These are phyloP conservation scores for Tuber magnatum DNA, from an alignment of 495 filamentous ascomycete species.

Conservation along the genomic window DNA sequence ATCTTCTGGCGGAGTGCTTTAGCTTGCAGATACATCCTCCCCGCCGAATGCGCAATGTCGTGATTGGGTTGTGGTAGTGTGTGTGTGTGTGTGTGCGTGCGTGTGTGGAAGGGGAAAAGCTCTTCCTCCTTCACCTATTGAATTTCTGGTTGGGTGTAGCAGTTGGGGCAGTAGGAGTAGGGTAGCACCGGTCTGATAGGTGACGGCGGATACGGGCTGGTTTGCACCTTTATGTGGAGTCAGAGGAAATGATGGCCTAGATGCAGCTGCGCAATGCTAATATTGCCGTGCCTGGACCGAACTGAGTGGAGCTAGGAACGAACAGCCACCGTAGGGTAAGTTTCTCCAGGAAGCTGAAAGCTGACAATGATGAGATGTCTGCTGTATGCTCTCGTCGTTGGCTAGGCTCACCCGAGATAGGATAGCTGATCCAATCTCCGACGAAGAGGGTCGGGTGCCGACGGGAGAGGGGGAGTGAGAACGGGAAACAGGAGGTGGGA, in stretches of 20 bases:
- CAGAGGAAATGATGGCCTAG: not conserved
- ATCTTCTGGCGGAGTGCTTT: conserved; percentile 38
- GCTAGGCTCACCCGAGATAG: not conserved
- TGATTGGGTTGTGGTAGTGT: not conserved
- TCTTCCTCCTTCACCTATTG: not conserved
- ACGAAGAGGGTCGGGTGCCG: not conserved
- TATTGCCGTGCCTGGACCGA: not conserved
- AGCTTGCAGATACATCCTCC: conserved; percentile 34
- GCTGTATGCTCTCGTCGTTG: not conserved
- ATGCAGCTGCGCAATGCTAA: not conserved
- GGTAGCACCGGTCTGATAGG: conserved; percentile 1
- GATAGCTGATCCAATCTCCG: not conserved
- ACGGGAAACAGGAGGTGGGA: not conserved
- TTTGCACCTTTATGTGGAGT: not conserved
- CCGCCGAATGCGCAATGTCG: conserved; percentile 2
- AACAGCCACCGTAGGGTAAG: not conserved
- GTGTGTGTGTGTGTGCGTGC: not conserved
- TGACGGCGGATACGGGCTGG: not conserved
- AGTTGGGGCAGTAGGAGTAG: not conserved
- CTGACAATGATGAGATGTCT: not conserved
- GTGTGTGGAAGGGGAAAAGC: not conserved
- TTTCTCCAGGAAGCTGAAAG: not conserved
- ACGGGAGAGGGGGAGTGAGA: not conserved
- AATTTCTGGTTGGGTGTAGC: not conserved
- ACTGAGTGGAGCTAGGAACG: not conserved